Percentiles rank a stretch among this genome's conserved stretches.
Evolutionary conservation across 2,329 filamentous ascomycete species (phyloP).

Genomic region (Periconia sp.): DNA sequence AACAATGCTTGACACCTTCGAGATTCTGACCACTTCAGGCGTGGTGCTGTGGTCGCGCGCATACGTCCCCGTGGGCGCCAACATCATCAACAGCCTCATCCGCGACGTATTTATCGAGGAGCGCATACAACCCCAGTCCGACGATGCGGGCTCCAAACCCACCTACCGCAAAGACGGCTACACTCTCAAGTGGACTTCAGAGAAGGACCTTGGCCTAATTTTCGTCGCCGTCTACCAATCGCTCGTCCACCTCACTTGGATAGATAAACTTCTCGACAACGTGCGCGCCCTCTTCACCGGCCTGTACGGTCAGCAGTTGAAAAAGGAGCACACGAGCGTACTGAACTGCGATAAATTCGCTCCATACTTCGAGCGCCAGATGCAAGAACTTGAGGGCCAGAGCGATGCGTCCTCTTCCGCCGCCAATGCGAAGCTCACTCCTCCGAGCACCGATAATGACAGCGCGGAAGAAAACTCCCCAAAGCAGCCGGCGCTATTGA

Average conservation of each 20-base stretch:
- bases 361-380: slow-evolving; percentile 90
- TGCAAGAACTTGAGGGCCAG: slow-evolving; percentile 74
- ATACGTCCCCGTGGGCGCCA: slow-evolving; percentile 76
- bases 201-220: slow-evolving; percentile 90
- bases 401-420: slow-evolving; percentile 38
- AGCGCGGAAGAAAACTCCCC: slow-evolving; percentile 55
- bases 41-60: slow-evolving; percentile 95
- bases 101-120: slow-evolving; percentile 98
- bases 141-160: slow-evolving; percentile 66
- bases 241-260: slow-evolving; percentile 91
- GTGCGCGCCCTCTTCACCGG: slow-evolving; percentile 90
- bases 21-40: slow-evolving; percentile 92
- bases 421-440: slow-evolving; percentile 52
- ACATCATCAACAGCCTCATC: slow-evolving; percentile 92
- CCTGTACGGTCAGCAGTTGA: slow-evolving; percentile 85
- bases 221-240: slow-evolving; percentile 98
- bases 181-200: slow-evolving; percentile 88
- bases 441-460: slow-evolving; percentile 54
- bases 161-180: slow-evolving; percentile 90
- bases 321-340: slow-evolving; percentile 74
- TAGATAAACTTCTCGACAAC: slow-evolving; percentile 94
- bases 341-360: slow-evolving; percentile 79
- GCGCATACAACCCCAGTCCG: slow-evolving; percentile 65
- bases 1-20: slow-evolving; percentile 90
- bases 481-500: slow-evolving; percentile 54